Evolutionary conservation across 2,329 filamentous ascomycete genomes (phyloP).

Genomic region (Cercospora sojina): DNA sequence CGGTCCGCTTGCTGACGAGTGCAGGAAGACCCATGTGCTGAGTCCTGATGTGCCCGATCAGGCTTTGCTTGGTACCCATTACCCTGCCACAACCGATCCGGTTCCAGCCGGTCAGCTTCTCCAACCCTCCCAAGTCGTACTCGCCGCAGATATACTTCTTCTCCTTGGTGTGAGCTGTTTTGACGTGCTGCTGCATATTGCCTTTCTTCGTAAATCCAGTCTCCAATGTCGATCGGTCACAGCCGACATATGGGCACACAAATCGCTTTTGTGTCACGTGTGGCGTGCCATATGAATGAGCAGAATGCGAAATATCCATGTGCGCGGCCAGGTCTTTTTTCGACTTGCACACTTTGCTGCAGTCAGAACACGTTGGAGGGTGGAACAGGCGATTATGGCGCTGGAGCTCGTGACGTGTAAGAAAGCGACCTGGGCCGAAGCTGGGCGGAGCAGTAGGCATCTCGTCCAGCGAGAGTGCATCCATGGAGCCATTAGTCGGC

Average conservation of each 20-base stretch:
- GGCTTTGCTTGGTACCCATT: constrained; percentile 72
- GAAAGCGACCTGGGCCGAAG: constrained; percentile 52
- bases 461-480: constrained; percentile 23
- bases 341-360: constrained; percentile 65
- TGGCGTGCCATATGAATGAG: background rate
- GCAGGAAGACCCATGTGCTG: constrained; percentile 66
- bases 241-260: constrained; percentile 42
- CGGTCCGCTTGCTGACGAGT: constrained; percentile 13
- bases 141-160: constrained; percentile 75
- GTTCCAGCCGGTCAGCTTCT: constrained; percentile 61
- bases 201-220: constrained; percentile 79
- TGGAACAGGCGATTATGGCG: constrained; percentile 72
- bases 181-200: constrained; percentile 80
- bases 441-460: constrained; percentile 32
- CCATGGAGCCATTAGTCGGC: constrained; percentile 19
- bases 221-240: constrained; percentile 64
- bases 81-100: constrained; percentile 67
- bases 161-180: constrained; percentile 71
- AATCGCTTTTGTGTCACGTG: constrained; percentile 21
- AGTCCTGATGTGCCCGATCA: constrained; percentile 82
- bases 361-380: constrained; percentile 70
- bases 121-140: constrained; percentile 61
- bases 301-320: constrained; percentile 68
- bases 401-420: constrained; percentile 69
- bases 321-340: constrained; percentile 71